Base-by-base conservation (phyloP, 257 asterid species). In the Salvia miltiorrhiza region DNA sequence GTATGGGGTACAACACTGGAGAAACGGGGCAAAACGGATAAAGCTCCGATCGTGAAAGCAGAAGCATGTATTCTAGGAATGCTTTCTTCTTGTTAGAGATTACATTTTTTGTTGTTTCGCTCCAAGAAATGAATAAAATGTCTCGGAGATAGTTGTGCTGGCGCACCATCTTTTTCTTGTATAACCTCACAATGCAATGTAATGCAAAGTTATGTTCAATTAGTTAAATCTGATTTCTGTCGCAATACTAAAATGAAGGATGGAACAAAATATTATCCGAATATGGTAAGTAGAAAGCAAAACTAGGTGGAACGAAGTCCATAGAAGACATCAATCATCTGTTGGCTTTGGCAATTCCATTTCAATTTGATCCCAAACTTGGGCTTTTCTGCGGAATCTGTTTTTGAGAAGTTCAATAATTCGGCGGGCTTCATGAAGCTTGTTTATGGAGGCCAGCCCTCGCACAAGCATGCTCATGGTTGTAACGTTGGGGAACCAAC, bases 1-100 rank as follows among this genome's bases (percentile, higher is more conserved):
- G 7, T 93, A 93, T 74, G 97, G 97, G 35, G 84, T 80, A n/a
- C 96, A 88, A 72, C 82, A 90, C 78, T 74, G 84, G 73, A 78
- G 76, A 69, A 76, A 60, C n/a, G 64, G 84, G 69, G 77, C 93
- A 62, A 48, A 77, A 19, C 20, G 67, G 26, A 57, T 37, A 0
- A 35, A 35, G 43, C 9, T 37, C 11, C 3, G 3, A 37, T 37
- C 43, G 43, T 37, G 43, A 37, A 37, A 37, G 43, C 43, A 0
- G 3, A 37, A 37, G 43, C 12, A 37, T 37, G 43, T 37, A 37
- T 11, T 37, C 40, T 19, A 58, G 33, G 35, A 33, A 12, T 32
- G 45, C 28, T 44, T 3, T 57, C 32, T 2, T 43, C 44, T 12
- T 32, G 21, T 5, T 2, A 14, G 32, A 55, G 23, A 20, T 30